Conservation (phyloP, 768 basidiomycete species). For the Leucosporidium scottii region DNA sequence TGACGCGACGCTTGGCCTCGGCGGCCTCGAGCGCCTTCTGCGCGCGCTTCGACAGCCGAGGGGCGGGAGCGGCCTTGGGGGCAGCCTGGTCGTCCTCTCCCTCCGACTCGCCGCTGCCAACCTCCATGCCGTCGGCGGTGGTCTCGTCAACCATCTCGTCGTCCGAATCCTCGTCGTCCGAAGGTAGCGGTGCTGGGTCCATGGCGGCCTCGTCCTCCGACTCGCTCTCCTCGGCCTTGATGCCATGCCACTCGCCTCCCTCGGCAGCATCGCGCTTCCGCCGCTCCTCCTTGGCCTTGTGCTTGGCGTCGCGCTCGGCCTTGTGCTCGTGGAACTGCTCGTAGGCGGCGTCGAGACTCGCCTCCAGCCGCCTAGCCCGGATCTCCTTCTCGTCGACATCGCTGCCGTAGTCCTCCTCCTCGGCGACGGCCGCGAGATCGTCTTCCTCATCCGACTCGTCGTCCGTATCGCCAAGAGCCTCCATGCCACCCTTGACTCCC, state of each 20-base stretch:
- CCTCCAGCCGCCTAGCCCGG: slow-evolving; percentile 57
- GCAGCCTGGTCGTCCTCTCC: slow-evolving; percentile 12
- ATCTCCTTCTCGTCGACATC: slow-evolving; percentile 59
- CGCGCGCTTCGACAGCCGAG: slow-evolving; percentile 47
- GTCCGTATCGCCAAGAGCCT: slow-evolving; percentile 23
- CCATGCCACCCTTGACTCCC: slow-evolving; percentile 43
- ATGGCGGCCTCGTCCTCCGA: slow-evolving; percentile 32
- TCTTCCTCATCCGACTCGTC: slow-evolving; percentile 51
- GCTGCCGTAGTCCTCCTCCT: slow-evolving; percentile 50
- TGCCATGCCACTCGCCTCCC: slow-evolving; percentile 73
- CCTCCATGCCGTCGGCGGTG: neutral
- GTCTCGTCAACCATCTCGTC: slow-evolving; percentile 4
- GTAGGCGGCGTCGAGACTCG: slow-evolving; percentile 82
- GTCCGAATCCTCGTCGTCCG: slow-evolving; percentile 31
- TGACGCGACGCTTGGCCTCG: slow-evolving; percentile 37
- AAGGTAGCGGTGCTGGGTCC: neutral
- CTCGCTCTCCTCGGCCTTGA: slow-evolving; percentile 48
- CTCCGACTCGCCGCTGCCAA: slow-evolving; percentile 2
- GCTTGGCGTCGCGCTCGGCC: slow-evolving; percentile 79
- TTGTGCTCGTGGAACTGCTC: slow-evolving; percentile 73
- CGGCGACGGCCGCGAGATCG: slow-evolving; percentile 47
- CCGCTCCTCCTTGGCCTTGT: slow-evolving; percentile 70
- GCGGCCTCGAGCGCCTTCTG: slow-evolving; percentile 28
- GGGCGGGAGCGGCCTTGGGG: neutral
- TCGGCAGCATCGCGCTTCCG: slow-evolving; percentile 56